Percentiles rank a stretch among this genome's conserved stretches.
phyloP scores from a whole-genome alignment of 1,139 yeast genomes.

The Blastobotrys serpentis region DNA sequence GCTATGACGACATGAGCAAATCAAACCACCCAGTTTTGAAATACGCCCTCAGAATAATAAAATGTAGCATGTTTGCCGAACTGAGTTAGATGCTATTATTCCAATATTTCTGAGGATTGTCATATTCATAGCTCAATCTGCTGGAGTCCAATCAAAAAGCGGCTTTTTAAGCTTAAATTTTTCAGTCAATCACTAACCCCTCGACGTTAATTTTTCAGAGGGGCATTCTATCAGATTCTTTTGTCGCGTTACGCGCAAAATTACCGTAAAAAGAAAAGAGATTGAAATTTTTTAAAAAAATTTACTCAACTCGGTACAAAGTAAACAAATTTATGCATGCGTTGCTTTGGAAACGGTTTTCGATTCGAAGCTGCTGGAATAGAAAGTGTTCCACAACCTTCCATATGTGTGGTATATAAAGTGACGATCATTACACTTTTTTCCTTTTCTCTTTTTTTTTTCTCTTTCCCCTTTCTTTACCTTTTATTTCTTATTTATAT shows the following conservation, averaged over 20 bases:
- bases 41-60: too few species aligned
- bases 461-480: not conserved
- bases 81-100: too few species aligned
- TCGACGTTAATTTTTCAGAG: not conserved
- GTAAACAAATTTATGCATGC: not conserved
- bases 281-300: not conserved
- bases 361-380: not conserved
- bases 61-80: too few species aligned
- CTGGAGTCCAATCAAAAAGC: too few species aligned
- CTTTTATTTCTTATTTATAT: not conserved
- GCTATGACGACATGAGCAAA: too few species aligned
- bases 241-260: not conserved
- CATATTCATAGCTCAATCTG: too few species aligned
- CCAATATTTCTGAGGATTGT: too few species aligned
- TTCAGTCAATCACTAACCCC: not conserved
- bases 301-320: not conserved
- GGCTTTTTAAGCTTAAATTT: not conserved
- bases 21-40: too few species aligned
- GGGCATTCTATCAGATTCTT: not conserved
- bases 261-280: not conserved
- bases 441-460: constrained; percentile 2
- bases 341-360: not conserved
- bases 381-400: not conserved
- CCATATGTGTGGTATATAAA: not conserved
- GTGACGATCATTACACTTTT: not conserved